phyloP scores from a whole-genome alignment of 2,329 filamentous ascomycete species.

The Pseudonectria foliicola region DNA sequence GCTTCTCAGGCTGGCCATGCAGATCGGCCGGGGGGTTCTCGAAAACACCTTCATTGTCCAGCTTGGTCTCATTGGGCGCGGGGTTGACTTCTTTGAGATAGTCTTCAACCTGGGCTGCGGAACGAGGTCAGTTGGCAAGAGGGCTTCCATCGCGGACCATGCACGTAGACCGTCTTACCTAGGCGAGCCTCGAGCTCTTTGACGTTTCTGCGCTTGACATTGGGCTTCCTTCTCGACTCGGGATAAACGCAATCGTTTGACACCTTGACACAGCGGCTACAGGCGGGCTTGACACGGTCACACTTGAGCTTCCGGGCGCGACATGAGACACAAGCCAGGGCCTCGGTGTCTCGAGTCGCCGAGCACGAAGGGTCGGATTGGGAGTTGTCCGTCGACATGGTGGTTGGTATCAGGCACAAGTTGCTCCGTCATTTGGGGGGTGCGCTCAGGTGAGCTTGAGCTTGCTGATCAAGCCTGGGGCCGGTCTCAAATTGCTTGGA shows the following conservation, averaged over 20 bases:
- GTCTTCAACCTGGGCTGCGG: conserved; percentile 70
- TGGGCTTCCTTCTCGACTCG: conserved; percentile 80
- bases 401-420: background rate
- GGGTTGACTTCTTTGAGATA: conserved; percentile 60
- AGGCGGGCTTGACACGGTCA: conserved; percentile 72
- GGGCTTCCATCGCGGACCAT: background rate
- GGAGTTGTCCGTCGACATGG: conserved; percentile 16
- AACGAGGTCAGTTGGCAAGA: conserved; percentile 6
- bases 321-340: conserved; percentile 76
- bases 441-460: no score
- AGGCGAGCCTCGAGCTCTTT: conserved; percentile 83
- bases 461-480: no score
- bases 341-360: conserved; percentile 25
- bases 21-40: conserved; percentile 5
- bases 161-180: conserved; percentile 49
- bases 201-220: conserved; percentile 82
- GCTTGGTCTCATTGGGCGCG: conserved; percentile 22
- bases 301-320: conserved; percentile 81
- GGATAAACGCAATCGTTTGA: conserved; percentile 79
- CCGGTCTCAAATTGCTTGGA: no score
- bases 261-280: conserved; percentile 69
- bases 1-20: conserved; percentile 7
- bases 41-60: conserved; percentile 18
- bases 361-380: conserved; percentile 15
- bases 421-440: no score